These are phyloP conservation scores for Jackrogersella minutella DNA, from an alignment of 495 filamentous ascomycete genomes.

Conservation along the genomic window DNA sequence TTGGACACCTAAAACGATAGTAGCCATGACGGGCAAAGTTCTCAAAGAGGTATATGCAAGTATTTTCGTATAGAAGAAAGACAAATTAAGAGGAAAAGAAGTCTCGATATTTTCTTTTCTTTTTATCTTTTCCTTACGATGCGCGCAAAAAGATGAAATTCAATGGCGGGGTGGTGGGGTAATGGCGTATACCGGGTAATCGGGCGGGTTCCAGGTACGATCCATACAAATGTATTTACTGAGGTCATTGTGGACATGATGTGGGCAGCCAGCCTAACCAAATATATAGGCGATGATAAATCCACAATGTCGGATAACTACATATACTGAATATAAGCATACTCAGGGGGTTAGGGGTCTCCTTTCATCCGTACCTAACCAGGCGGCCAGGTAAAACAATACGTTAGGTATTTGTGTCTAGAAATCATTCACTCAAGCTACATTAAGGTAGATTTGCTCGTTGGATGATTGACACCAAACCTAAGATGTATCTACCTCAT, in stretches of 20 bases:
- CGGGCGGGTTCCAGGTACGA: slow-evolving; percentile 1
- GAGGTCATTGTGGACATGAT: background rate
- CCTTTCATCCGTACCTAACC: slow-evolving; percentile 11
- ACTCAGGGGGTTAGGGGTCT: background rate
- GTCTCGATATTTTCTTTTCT: slow-evolving; percentile 19
- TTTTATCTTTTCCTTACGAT: slow-evolving; percentile 7
- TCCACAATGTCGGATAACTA: background rate
- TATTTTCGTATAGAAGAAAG: background rate
- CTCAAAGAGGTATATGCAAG: background rate
- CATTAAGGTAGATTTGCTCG: too few relatives aligned
- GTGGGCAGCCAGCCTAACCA: background rate
- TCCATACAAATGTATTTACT: background rate
- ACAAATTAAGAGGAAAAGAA: background rate
- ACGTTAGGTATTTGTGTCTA: too few relatives aligned
- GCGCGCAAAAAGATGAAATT: slow-evolving; percentile 21
- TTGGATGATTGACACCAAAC: too few relatives aligned
- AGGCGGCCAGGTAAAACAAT: too few relatives aligned
- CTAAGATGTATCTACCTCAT: too few relatives aligned
- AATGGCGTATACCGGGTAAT: slow-evolving; percentile 18
- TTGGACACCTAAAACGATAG: slow-evolving; percentile 34
- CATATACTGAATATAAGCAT: background rate
- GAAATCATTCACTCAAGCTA: too few relatives aligned
- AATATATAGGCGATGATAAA: background rate
- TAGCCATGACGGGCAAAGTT: slow-evolving; percentile 27
- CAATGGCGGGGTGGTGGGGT: slow-evolving; percentile 30